Evolutionary conservation across 768 basidiomycete genomes (phyloP).

Genomic region (Mycena polygramma): DNA sequence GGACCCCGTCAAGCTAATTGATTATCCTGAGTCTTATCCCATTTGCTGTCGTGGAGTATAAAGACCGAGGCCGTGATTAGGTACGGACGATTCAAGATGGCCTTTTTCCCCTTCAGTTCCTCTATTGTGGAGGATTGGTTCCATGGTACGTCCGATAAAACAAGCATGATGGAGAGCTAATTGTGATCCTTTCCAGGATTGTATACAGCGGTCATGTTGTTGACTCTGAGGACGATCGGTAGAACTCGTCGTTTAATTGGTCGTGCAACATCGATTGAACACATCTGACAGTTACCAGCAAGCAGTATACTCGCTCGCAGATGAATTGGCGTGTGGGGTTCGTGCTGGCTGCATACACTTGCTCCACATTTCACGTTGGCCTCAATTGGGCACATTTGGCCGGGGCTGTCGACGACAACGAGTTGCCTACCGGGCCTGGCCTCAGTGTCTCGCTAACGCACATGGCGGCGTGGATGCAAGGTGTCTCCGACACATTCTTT

Average conservation of each 20-base stretch:
- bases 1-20: no score
- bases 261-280: not conserved
- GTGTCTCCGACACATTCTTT: conserved; percentile 21
- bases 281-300: not conserved
- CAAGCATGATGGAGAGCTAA: no score
- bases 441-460: conserved; percentile 23
- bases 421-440: conserved; percentile 18
- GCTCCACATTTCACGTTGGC: conserved; percentile 23
- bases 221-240: conserved; percentile 20
- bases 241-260: not conserved
- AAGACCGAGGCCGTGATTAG: no score
- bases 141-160: conserved; percentile 1
- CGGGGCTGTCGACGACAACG: conserved; percentile 22
- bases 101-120: not conserved
- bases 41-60: no score
- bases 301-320: not conserved
- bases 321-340: conserved; percentile 6
- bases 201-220: conserved; percentile 18
- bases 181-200: not conserved
- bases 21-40: no score
- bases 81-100: no score
- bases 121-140: conserved; percentile 29
- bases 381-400: conserved; percentile 28
- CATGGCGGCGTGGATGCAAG: conserved; percentile 21
- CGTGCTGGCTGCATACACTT: conserved; percentile 17